Evolutionary conservation across 352 stramenopile species (phyloP).

Genomic region (Elongisporangium prolatum): DNA sequence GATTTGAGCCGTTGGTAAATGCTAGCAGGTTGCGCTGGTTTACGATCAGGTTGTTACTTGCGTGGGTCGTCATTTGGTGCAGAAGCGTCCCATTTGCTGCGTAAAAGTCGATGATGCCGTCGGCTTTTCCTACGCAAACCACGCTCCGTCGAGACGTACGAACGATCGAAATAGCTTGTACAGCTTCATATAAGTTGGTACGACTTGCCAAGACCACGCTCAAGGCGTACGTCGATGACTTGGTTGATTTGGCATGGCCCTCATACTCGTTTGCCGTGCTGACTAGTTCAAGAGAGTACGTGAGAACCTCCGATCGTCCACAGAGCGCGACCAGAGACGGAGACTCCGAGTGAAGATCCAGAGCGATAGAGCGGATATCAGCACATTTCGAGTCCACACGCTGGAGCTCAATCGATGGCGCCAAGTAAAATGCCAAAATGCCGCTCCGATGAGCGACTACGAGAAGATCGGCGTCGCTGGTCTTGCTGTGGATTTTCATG

Average conservation of each 20-base stretch:
- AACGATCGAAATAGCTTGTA: not conserved
- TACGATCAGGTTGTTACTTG: constrained; percentile 12
- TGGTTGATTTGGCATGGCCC: not conserved
- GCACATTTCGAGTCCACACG: constrained; percentile 5
- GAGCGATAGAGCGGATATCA: constrained; percentile 8
- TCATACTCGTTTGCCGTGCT: not conserved
- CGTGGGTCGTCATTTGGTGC: constrained; percentile 15
- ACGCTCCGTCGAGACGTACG: not conserved
- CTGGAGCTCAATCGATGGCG: constrained; percentile 16
- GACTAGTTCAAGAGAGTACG: constrained; percentile 22
- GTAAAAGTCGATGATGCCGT: constrained; percentile 22
- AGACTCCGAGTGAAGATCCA: constrained; percentile 13
- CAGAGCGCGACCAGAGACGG: constrained; percentile 17
- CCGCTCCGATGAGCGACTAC: constrained; percentile 24
- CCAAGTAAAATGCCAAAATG: constrained; percentile 26
- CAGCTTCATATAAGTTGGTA: not conserved
- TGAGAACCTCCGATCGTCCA: not conserved
- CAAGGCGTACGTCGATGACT: not conserved
- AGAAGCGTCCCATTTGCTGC: constrained; percentile 43
- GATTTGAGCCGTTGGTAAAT: constrained; percentile 27
- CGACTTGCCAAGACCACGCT: not conserved
- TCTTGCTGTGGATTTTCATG: constrained; percentile 17
- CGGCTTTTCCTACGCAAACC: not conserved
- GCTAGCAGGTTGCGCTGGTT: constrained; percentile 32
- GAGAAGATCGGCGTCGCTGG: constrained; percentile 25